Percentiles rank a stretch among this genome's conserved stretches.
phyloP scores from a whole-genome alignment of 2,329 filamentous ascomycete genomes.

The Aureobasidium leucospermi region DNA sequence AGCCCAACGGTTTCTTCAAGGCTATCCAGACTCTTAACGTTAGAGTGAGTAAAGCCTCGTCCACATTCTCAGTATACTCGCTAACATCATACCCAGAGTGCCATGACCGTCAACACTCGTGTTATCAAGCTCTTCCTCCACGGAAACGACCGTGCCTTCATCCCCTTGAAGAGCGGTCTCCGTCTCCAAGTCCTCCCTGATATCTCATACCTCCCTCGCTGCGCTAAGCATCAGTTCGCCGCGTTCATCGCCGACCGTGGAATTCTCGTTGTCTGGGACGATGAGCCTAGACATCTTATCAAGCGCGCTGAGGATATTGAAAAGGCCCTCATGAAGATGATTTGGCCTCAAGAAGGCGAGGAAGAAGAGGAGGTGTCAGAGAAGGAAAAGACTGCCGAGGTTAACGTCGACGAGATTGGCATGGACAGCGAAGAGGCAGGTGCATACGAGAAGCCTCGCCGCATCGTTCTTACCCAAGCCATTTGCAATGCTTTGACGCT shows the following conservation, averaged over 20 bases:
- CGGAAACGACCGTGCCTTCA: constrained; percentile 43
- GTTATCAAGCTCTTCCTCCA: constrained; percentile 56
- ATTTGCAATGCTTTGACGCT: constrained; percentile 48
- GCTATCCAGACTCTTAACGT: constrained; percentile 46
- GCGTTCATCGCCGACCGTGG: constrained; percentile 54
- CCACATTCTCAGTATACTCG: neutral
- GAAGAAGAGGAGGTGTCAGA: constrained; percentile 38
- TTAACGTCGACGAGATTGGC: constrained; percentile 26
- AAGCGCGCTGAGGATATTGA: constrained; percentile 47
- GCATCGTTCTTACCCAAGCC: constrained; percentile 49
- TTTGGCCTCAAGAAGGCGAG: constrained; percentile 45
- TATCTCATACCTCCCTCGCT: constrained; percentile 49
- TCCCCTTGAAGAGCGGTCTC: constrained; percentile 52
- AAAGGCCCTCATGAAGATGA: constrained; percentile 48
- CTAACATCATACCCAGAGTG: constrained; percentile 40
- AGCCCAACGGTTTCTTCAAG: constrained; percentile 43
- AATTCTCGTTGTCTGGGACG: constrained; percentile 57
- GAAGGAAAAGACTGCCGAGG: constrained; percentile 25
- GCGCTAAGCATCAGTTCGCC: constrained; percentile 59
- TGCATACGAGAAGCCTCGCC: constrained; percentile 35
- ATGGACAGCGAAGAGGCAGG: constrained; percentile 33
- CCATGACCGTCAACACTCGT: constrained; percentile 60
- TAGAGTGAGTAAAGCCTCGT: constrained; percentile 34
- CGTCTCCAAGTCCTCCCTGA: constrained; percentile 56
- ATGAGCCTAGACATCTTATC: constrained; percentile 51